These are phyloP conservation scores for Psilocybe mexicana DNA, from an alignment of 1,284 basidiomycete species.

Conservation along the genomic window DNA sequence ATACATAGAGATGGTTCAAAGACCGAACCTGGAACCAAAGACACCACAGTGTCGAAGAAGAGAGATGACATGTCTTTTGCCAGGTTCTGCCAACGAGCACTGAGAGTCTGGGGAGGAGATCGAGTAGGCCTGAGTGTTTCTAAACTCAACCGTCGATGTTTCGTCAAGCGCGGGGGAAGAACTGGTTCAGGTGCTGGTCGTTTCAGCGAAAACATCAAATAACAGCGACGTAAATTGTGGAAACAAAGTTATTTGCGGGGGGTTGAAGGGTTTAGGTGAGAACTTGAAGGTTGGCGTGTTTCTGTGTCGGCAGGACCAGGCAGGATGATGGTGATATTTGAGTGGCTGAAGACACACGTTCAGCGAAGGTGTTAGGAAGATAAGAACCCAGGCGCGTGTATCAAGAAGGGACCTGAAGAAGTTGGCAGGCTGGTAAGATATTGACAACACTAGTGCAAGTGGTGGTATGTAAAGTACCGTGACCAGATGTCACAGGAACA, in stretches of 20 bases:
- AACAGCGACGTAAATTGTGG: not conserved
- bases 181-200: slow-evolving; percentile 35
- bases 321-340: no score
- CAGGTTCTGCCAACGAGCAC: slow-evolving; percentile 32
- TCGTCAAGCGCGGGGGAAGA: slow-evolving; percentile 29
- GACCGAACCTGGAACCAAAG: slow-evolving; percentile 5
- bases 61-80: slow-evolving; percentile 26
- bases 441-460: slow-evolving; percentile 2
- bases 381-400: not conserved
- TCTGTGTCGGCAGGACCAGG: no score
- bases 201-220: slow-evolving; percentile 35
- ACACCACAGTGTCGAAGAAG: slow-evolving; percentile 26
- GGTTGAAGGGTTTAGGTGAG: not conserved
- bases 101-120: slow-evolving; percentile 25
- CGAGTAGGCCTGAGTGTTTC: slow-evolving; percentile 24
- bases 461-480: slow-evolving; percentile 4
- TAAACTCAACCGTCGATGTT: slow-evolving; percentile 34
- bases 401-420: not conserved
- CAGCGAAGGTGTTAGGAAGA: not conserved
- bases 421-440: slow-evolving; percentile 1
- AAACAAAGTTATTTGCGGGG: not conserved
- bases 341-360: not conserved
- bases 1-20: not conserved
- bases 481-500: not conserved
- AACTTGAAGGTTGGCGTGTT: not conserved